Conservation (phyloP, 2,329 filamentous ascomycete species). For the Pleomassaria siparia region DNA sequence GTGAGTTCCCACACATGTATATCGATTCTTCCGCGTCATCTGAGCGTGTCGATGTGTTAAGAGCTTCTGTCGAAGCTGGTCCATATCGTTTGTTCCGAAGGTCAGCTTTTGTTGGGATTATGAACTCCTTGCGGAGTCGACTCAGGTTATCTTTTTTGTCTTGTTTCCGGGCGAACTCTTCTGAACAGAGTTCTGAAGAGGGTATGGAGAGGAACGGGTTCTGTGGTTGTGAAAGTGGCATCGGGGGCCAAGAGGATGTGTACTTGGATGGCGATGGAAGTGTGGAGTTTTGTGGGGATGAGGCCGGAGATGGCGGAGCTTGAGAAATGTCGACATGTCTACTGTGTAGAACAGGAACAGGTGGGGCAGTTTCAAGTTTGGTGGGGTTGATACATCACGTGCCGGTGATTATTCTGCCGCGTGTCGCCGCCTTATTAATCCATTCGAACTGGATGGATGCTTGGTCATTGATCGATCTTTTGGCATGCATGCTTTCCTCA, state of each 20-base stretch:
- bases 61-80: slow-evolving; percentile 11
- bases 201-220: slow-evolving; percentile 25
- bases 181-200: slow-evolving; percentile 27
- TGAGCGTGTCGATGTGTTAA: slow-evolving; percentile 16
- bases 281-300: background rate
- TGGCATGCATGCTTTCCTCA: background rate
- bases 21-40: slow-evolving; percentile 55
- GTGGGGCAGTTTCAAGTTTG: no score
- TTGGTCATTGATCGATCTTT: background rate
- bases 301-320: no score
- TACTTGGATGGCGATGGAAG: no score
- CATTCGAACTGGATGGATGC: no score
- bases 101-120: slow-evolving; percentile 73
- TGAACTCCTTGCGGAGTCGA: slow-evolving; percentile 65
- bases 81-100: slow-evolving; percentile 61
- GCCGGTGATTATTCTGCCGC: slow-evolving; percentile 6
- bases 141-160: slow-evolving; percentile 44
- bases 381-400: no score
- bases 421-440: slow-evolving; percentile 3
- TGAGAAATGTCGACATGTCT: no score
- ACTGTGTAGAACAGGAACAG: no score
- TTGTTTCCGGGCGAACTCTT: slow-evolving; percentile 32
- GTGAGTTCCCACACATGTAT: slow-evolving; percentile 88
- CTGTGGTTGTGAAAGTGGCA: slow-evolving; percentile 7
- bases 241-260: background rate